phyloP scores from a whole-genome alignment of 1,284 basidiomycete species.

The Rhodofomes roseus region DNA sequence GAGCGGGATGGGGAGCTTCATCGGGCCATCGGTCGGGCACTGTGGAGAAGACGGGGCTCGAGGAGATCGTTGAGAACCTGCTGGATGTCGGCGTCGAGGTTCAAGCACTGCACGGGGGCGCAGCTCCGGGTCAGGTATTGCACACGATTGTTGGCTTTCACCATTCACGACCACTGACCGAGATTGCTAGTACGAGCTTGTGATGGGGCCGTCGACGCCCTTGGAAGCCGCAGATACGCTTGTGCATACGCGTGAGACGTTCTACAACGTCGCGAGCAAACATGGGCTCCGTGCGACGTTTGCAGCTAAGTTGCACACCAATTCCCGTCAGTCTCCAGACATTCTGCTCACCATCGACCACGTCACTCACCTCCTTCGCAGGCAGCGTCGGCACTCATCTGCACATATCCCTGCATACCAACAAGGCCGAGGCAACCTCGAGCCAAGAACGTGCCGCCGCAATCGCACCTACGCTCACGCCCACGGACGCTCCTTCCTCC shows the following conservation, averaged over 20 bases:
- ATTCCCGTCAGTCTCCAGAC: slow-evolving; percentile 34
- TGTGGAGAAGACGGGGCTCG: slow-evolving; percentile 26
- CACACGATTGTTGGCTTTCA: too few species aligned
- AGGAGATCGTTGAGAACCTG: slow-evolving; percentile 34
- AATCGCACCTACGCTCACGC: slow-evolving; percentile 25
- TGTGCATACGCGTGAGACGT: slow-evolving; percentile 63
- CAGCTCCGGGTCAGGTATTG: slow-evolving; percentile 67
- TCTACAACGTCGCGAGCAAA: slow-evolving; percentile 59
- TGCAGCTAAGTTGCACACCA: slow-evolving; percentile 48
- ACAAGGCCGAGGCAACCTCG: background rate
- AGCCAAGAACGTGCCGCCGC: slow-evolving; percentile 10
- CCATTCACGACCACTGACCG: too few species aligned
- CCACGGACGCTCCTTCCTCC: slow-evolving; percentile 34
- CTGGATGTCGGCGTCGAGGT: slow-evolving; percentile 32
- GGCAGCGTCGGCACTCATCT: slow-evolving; percentile 57
- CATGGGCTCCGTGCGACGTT: slow-evolving; percentile 66
- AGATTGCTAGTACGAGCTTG: slow-evolving; percentile 50
- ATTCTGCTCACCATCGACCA: background rate
- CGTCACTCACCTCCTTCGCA: slow-evolving; percentile 12
- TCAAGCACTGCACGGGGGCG: slow-evolving; percentile 48
- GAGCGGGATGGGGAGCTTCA: too few species aligned
- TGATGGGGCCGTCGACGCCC: slow-evolving; percentile 61
- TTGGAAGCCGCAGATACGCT: slow-evolving; percentile 66
- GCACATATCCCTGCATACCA: slow-evolving; percentile 55
- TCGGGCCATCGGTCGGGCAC: slow-evolving; percentile 27